These are phyloP conservation scores for Botrytis deweyae DNA, from an alignment of 2,329 filamentous ascomycete species.

Conservation along the genomic window DNA sequence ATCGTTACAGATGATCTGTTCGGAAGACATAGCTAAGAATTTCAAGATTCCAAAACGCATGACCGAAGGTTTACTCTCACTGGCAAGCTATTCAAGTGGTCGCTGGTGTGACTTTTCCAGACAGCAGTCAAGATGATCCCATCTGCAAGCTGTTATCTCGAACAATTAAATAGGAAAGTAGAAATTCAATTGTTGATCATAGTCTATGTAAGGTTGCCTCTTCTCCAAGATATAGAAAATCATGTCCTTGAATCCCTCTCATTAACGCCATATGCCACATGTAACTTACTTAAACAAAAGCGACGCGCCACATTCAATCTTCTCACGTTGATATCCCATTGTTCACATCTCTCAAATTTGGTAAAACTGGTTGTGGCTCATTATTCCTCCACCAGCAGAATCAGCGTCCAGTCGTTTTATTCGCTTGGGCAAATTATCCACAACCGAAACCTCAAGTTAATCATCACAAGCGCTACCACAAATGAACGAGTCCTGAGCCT, in stretches of 20 bases:
- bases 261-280: not conserved
- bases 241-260: too few relatives aligned
- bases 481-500: not conserved
- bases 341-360: not conserved
- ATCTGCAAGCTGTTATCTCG: not conserved
- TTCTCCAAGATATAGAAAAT: not conserved
- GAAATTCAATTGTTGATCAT: too few relatives aligned
- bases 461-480: not conserved
- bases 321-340: not conserved
- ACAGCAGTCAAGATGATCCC: not conserved
- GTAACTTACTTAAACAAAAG: too few relatives aligned
- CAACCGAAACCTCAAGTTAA: not conserved
- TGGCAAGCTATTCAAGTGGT: rapidly evolving
- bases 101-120: not conserved
- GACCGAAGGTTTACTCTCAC: not conserved
- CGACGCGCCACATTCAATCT: not conserved
- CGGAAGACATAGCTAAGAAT: too few relatives aligned
- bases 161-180: rapidly evolving
- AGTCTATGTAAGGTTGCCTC: not conserved
- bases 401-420: not conserved
- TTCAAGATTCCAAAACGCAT: not conserved
- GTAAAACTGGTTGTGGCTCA: rapidly evolving
- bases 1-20: not conserved
- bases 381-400: not conserved
- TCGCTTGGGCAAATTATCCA: not conserved